Evolutionary conservation across 2,329 filamentous ascomycete species (phyloP).

Genomic region (Pseudogymnoascus sp.): DNA sequence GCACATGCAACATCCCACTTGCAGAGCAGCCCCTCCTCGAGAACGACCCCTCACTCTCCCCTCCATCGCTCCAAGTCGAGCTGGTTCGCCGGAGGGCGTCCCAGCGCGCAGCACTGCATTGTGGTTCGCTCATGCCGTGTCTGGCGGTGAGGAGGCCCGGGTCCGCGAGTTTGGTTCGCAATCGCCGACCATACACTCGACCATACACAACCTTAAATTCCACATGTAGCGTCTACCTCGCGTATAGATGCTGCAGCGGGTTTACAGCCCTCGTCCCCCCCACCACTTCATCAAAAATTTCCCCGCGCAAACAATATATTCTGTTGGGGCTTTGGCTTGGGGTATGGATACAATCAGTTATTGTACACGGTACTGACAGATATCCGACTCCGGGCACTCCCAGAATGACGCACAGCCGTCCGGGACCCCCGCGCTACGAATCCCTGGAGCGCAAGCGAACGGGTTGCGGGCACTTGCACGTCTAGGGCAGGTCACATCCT

Average conservation of each 20-base stretch:
- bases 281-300: background rate
- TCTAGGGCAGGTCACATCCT: background rate
- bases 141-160: background rate
- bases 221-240: background rate
- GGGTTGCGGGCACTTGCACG: background rate
- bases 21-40: background rate
- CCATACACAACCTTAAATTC: constrained; percentile 5
- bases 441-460: background rate
- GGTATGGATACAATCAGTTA: background rate
- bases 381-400: background rate
- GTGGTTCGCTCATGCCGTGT: background rate
- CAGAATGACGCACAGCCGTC: constrained; percentile 1
- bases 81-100: background rate
- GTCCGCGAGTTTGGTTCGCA: background rate
- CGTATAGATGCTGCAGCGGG: background rate
- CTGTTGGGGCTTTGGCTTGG: background rate
- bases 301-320: background rate
- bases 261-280: background rate
- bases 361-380: background rate
- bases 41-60: constrained; percentile 1
- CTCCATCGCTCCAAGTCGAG: background rate
- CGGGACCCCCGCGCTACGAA: background rate
- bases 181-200: background rate
- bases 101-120: background rate
- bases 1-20: background rate